Conservation (phyloP, 306 rosid species). For the Sphenostylis stenocarpa region DNA sequence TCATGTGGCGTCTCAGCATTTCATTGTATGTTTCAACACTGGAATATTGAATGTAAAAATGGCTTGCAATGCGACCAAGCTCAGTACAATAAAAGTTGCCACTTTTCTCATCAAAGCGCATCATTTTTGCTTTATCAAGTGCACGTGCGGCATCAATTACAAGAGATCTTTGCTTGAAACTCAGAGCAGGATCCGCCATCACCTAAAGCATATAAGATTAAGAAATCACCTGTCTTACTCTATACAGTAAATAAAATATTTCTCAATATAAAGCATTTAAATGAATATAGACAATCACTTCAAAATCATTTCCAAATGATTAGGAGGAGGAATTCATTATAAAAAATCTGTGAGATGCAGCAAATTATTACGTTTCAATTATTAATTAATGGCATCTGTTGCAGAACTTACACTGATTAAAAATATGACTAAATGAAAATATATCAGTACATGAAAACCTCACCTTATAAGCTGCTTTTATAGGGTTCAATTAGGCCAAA, state of each 20-base stretch:
- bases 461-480: too few species aligned
- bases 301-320: background rate
- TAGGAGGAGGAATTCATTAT: background rate
- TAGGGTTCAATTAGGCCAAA: too few species aligned
- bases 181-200: constrained; percentile 85
- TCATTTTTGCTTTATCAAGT: constrained; percentile 97
- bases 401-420: too few species aligned
- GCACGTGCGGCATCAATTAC: constrained; percentile 94
- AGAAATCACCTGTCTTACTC: constrained; percentile 20
- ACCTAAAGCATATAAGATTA: constrained; percentile 56
- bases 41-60: constrained; percentile 93
- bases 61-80: constrained; percentile 99
- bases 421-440: too few species aligned
- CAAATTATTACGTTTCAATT: constrained; percentile 21
- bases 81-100: constrained; percentile 98
- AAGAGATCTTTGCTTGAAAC: constrained; percentile 85
- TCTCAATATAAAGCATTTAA: background rate
- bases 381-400: constrained; percentile 14
- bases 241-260: background rate
- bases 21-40: constrained; percentile 98
- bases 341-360: constrained; percentile 27
- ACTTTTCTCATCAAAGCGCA: constrained; percentile 99
- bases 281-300: constrained; percentile 1
- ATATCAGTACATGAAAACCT: too few species aligned
- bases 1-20: constrained; percentile 90